phyloP scores from a whole-genome alignment of 2,329 filamentous ascomycete species.

The Piedraia hortae region DNA sequence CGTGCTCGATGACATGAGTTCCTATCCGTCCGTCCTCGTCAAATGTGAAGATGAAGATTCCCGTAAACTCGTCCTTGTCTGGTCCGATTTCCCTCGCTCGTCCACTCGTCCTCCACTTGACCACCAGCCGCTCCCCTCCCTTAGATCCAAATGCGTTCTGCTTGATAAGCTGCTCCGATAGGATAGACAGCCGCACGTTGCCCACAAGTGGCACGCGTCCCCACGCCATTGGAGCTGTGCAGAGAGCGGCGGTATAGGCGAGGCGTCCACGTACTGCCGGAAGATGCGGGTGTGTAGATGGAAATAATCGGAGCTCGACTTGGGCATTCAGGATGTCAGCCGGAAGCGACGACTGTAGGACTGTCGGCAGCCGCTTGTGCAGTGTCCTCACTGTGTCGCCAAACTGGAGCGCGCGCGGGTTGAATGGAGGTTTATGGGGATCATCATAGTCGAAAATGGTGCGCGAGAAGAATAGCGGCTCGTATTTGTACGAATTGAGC shows the following conservation, averaged over 20 bases:
- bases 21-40: slow-evolving; percentile 60
- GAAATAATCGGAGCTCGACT: slow-evolving; percentile 35
- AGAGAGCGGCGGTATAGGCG: slow-evolving; percentile 74
- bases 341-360: slow-evolving; percentile 32
- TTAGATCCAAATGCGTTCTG: slow-evolving; percentile 18
- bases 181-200: slow-evolving; percentile 63
- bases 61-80: slow-evolving; percentile 47
- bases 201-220: slow-evolving; percentile 73
- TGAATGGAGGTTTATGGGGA: slow-evolving; percentile 19
- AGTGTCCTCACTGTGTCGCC: slow-evolving; percentile 33
- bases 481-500: no score
- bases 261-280: slow-evolving; percentile 78
- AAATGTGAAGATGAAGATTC: slow-evolving; percentile 88
- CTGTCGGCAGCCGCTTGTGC: slow-evolving; percentile 32
- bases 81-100: slow-evolving; percentile 17
- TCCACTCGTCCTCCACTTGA: slow-evolving; percentile 56
- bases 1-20: slow-evolving; percentile 82
- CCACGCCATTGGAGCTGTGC: slow-evolving; percentile 92
- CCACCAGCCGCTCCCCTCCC: slow-evolving; percentile 55
- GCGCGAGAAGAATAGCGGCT: no score
- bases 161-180: slow-evolving; percentile 75
- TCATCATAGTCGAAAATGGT: no score
- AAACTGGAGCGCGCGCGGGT: slow-evolving; percentile 32
- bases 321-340: slow-evolving; percentile 33
- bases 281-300: slow-evolving; percentile 59